Conservation (phyloP, 768 basidiomycete species). For the Grammothele lineata region DNA sequence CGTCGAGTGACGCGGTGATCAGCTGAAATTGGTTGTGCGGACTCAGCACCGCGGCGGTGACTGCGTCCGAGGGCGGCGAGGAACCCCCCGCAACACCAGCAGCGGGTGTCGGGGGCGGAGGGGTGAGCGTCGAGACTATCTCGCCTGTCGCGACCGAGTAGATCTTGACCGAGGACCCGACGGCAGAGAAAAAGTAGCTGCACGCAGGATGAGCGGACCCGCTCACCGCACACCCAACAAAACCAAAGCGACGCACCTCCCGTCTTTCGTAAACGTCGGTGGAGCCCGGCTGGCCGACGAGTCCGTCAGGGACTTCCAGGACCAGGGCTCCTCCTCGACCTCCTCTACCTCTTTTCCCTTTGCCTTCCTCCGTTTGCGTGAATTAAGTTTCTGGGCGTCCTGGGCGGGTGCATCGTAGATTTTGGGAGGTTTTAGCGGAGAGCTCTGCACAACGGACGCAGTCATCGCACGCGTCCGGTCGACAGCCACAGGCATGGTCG, state of each 20-base stretch:
- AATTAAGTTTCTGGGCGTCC: slow-evolving; percentile 24
- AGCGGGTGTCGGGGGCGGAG: slow-evolving; percentile 27
- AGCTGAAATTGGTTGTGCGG: slow-evolving; percentile 89
- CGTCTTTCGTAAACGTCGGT: slow-evolving; percentile 84
- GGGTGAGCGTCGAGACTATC: slow-evolving; percentile 78
- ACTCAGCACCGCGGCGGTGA: slow-evolving; percentile 74
- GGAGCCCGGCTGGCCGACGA: slow-evolving; percentile 57
- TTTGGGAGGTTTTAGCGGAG: slow-evolving; percentile 26
- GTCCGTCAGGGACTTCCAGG: slow-evolving; percentile 72
- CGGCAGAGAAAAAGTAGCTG: slow-evolving; percentile 88
- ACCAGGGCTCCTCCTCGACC: slow-evolving; percentile 37
- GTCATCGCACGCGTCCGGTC: slow-evolving; percentile 23
- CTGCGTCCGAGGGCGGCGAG: slow-evolving; percentile 41
- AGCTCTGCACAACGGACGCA: slow-evolving; percentile 33
- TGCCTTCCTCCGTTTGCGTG: slow-evolving; percentile 37
- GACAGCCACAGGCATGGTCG: slow-evolving; percentile 26
- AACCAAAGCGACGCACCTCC: slow-evolving; percentile 54
- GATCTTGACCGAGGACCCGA: slow-evolving; percentile 79
- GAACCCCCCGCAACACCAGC: slow-evolving; percentile 28
- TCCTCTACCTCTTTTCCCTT: slow-evolving; percentile 37
- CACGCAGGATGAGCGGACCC: slow-evolving; percentile 11
- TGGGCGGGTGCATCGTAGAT: slow-evolving; percentile 23
- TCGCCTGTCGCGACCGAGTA: slow-evolving; percentile 75
- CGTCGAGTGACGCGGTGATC: slow-evolving; percentile 80
- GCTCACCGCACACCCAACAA: not conserved